Evolutionary conservation across 2,329 filamentous ascomycete species (phyloP).

Genomic region (Arachnomyces sp.): DNA sequence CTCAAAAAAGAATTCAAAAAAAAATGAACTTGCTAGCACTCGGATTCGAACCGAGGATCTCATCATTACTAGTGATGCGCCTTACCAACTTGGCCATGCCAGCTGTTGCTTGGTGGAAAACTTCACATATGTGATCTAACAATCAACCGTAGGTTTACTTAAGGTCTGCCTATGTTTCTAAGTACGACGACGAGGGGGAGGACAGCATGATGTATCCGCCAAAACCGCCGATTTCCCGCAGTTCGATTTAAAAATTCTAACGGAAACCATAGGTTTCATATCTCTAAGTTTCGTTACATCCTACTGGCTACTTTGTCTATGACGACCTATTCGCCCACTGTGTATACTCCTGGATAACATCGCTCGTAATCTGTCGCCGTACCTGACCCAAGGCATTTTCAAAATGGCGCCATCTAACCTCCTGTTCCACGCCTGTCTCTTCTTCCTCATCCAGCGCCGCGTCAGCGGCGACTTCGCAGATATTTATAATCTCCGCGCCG

Average conservation of each 20-base stretch:
- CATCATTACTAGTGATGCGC: constrained; percentile 16
- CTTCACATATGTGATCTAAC: too few species aligned
- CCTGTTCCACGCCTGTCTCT: constrained; percentile 29
- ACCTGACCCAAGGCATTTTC: constrained; percentile 37
- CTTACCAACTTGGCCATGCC: constrained; percentile 14
- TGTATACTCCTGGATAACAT: constrained; percentile 52
- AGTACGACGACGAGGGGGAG: constrained; percentile 16
- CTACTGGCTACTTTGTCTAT: neutral
- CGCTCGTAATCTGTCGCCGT: constrained; percentile 51
- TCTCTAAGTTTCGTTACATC: too few species aligned
- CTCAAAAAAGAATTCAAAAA: constrained; percentile 6
- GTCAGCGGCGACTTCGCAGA: constrained; percentile 46
- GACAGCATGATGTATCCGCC: too few species aligned
- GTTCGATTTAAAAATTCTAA: constrained; percentile 11
- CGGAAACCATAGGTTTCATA: too few species aligned
- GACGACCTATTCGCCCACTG: constrained; percentile 37
- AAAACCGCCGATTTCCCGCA: too few species aligned
- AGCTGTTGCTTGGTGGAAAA: constrained; percentile 11
- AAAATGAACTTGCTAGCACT: constrained; percentile 11
- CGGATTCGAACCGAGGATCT: constrained; percentile 14
- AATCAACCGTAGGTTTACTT: too few species aligned
- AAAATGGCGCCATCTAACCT: constrained; percentile 37
- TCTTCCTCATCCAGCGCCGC: constrained; percentile 45
- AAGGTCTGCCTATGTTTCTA: too few species aligned
- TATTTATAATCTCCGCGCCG: constrained; percentile 68